Conservation (phyloP, 2,329 filamentous ascomycete species). For the Colletotrichum theobromicola region DNA sequence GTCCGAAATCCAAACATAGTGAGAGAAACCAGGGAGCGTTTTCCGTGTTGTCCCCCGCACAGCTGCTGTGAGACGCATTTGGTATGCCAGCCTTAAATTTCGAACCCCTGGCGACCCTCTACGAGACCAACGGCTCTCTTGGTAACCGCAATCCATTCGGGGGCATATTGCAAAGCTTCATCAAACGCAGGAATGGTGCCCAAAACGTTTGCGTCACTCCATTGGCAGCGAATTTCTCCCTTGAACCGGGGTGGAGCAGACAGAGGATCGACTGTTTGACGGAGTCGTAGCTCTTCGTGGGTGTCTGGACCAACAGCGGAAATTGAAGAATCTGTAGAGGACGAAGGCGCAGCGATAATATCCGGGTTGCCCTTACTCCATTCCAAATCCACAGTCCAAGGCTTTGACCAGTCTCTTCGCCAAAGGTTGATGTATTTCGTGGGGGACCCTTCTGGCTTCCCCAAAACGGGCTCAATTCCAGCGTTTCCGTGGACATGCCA, state of each 20-base stretch:
- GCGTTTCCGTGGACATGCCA: constrained; percentile 62
- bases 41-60: neutral
- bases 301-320: neutral
- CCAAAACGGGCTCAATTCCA: constrained; percentile 68
- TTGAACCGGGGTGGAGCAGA: constrained; percentile 43
- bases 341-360: neutral
- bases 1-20: neutral
- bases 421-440: constrained; percentile 77
- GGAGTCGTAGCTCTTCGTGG: constrained; percentile 28
- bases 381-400: constrained; percentile 77
- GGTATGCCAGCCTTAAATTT: neutral
- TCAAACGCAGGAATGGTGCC: constrained; percentile 83
- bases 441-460: constrained; percentile 64
- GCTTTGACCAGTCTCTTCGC: constrained; percentile 78
- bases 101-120: neutral
- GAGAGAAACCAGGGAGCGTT: neutral
- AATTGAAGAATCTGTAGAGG: neutral
- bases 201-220: constrained; percentile 81
- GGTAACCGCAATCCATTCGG: constrained; percentile 78
- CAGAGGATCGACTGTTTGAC: constrained; percentile 42
- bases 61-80: neutral
- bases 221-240: constrained; percentile 78
- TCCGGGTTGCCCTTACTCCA: constrained; percentile 53
- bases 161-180: constrained; percentile 77
- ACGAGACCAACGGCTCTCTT: constrained; percentile 50